Evolutionary conservation across 208 protist species (phyloP).

Genomic region (Jaenimonas drosophilae): DNA sequence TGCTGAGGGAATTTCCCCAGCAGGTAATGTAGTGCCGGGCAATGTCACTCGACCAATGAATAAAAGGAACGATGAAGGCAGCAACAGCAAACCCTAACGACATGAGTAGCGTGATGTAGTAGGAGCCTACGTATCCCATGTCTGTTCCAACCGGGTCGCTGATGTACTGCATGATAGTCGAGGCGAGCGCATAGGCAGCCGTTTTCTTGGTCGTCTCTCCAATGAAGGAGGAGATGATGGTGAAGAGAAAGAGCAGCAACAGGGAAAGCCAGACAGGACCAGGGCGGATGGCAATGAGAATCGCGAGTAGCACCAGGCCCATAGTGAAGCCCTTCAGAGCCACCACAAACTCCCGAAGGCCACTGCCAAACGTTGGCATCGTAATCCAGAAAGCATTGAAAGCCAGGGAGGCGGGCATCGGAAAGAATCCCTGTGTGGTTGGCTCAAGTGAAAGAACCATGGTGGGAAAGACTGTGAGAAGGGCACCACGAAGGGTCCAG

Average conservation of each 20-base stretch:
- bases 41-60: conserved; percentile 81
- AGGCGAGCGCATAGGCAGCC: conserved; percentile 69
- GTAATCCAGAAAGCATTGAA: conserved; percentile 88
- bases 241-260: conserved; percentile 70
- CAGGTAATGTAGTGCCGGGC: conserved; percentile 66
- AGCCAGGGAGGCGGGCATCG: conserved; percentile 64
- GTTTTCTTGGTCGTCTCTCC: conserved; percentile 85
- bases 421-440: conserved; percentile 42
- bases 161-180: conserved; percentile 78
- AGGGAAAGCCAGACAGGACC: conserved; percentile 51
- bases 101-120: conserved; percentile 67
- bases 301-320: conserved; percentile 47
- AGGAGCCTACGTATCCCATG: conserved; percentile 54
- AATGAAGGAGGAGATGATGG: conserved; percentile 65
- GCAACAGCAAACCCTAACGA: conserved; percentile 60
- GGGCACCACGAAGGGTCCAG: conserved; percentile 69
- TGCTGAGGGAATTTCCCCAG: conserved; percentile 76
- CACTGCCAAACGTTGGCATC: conserved; percentile 79
- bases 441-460: conserved; percentile 84
- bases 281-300: conserved; percentile 52
- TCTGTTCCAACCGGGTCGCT: conserved; percentile 32
- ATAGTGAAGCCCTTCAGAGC: conserved; percentile 77
- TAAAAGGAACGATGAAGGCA: conserved; percentile 77
- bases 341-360: conserved; percentile 65
- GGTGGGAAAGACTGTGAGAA: conserved; percentile 79